phyloP scores from a whole-genome alignment of 805 yeast species.

The Cyberlindnera meyerae region DNA sequence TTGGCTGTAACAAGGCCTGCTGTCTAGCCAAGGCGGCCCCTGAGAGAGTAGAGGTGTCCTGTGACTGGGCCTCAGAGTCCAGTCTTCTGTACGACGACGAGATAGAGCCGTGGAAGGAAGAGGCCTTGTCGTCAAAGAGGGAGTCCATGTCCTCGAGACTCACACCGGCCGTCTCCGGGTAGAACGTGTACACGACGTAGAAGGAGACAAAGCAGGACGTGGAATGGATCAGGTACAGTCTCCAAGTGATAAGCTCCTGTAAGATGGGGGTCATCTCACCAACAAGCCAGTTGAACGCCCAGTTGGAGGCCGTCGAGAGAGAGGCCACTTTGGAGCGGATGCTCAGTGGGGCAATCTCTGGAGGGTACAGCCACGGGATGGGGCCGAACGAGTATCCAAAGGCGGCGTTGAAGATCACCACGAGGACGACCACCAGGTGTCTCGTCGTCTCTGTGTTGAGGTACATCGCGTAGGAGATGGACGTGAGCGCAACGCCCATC shows the following conservation, averaged over 20 bases:
- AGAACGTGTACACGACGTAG: slow-evolving; percentile 62
- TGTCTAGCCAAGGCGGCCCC: slow-evolving; percentile 44
- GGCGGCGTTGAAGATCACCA: slow-evolving; percentile 72
- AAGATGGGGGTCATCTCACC: slow-evolving; percentile 89
- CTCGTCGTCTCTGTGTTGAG: slow-evolving; percentile 53
- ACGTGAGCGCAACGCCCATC: slow-evolving; percentile 68
- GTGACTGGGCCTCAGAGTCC: slow-evolving; percentile 14
- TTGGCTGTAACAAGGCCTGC: slow-evolving; percentile 24
- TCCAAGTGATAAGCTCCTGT: slow-evolving; percentile 73
- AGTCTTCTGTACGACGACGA: slow-evolving; percentile 15
- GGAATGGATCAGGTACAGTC: slow-evolving; percentile 78
- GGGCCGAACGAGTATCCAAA: slow-evolving; percentile 96
- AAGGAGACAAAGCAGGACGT: slow-evolving; percentile 70
- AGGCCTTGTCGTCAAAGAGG: slow-evolving; percentile 65
- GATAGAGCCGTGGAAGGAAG: slow-evolving; percentile 29
- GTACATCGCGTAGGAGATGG: slow-evolving; percentile 59
- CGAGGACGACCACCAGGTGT: slow-evolving; percentile 65
- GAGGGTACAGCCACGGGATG: slow-evolving; percentile 83
- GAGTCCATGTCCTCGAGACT: slow-evolving; percentile 89
- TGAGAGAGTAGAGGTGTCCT: slow-evolving; percentile 20
- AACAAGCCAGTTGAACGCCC: slow-evolving; percentile 89
- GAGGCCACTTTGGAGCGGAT: slow-evolving; percentile 90
- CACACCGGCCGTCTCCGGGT: slow-evolving; percentile 90
- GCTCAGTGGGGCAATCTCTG: slow-evolving; percentile 78
- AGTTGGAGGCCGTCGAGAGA: slow-evolving; percentile 83